Evolutionary conservation across 2,329 filamentous ascomycete genomes (phyloP).

Genomic region (Pyrenophora tritici-repentis): DNA sequence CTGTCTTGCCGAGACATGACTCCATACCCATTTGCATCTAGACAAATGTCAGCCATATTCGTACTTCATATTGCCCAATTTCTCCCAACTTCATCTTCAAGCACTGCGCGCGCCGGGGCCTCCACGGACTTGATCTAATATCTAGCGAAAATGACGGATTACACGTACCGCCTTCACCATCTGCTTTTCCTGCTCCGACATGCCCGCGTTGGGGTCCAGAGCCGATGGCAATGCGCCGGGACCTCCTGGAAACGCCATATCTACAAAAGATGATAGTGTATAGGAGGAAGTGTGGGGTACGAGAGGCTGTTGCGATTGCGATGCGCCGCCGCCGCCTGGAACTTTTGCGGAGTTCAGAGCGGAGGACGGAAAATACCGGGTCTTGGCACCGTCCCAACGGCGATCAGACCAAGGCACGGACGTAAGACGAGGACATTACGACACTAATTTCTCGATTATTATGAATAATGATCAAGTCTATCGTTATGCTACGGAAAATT

Average conservation of each 20-base stretch:
- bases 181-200: slow-evolving; percentile 53
- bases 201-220: slow-evolving; percentile 45
- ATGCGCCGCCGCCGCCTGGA: slow-evolving; percentile 16
- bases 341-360: slow-evolving; percentile 44
- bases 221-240: slow-evolving; percentile 29
- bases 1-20: slow-evolving; percentile 86
- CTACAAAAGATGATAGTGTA: background rate
- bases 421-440: no score
- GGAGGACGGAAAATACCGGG: slow-evolving; percentile 41
- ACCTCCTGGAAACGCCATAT: slow-evolving; percentile 42
- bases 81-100: no score
- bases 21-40: slow-evolving; percentile 88
- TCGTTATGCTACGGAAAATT: slow-evolving; percentile 17
- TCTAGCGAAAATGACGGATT: background rate
- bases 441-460: background rate
- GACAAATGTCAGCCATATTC: slow-evolving; percentile 3
- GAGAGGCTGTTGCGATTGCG: slow-evolving; percentile 12
- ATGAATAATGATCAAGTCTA: slow-evolving; percentile 5
- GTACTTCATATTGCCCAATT: background rate
- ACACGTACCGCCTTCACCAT: slow-evolving; percentile 54
- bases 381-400: slow-evolving; percentile 20
- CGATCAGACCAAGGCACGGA: no score
- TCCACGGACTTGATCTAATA: background rate
- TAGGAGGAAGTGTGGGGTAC: background rate
- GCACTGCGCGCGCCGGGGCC: no score